Evolutionary conservation across 2,329 filamentous ascomycete genomes (phyloP).

Genomic region (Aspergillus sp.): DNA sequence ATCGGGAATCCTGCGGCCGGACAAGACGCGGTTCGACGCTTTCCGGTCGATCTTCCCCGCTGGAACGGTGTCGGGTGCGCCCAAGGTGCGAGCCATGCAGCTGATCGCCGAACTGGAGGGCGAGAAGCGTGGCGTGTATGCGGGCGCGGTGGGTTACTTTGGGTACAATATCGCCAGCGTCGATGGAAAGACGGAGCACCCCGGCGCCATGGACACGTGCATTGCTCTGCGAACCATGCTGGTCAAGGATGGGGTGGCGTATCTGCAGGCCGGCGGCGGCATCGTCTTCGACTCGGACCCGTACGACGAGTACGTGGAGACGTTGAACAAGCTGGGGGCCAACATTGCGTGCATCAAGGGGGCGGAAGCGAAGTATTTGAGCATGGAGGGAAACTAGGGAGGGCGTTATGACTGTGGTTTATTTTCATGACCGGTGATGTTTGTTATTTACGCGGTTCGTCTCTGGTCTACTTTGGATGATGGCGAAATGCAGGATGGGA

Average conservation of each 20-base stretch:
- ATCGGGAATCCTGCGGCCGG: slow-evolving; percentile 78
- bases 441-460: background rate
- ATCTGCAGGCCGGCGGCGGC: slow-evolving; percentile 81
- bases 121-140: slow-evolving; percentile 94
- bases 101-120: slow-evolving; percentile 89
- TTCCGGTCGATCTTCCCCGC: slow-evolving; percentile 96
- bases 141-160: slow-evolving; percentile 95
- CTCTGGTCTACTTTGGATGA: background rate
- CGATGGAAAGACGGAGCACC: slow-evolving; percentile 58
- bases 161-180: slow-evolving; percentile 73
- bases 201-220: slow-evolving; percentile 90
- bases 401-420: background rate
- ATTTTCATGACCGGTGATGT: too few relatives aligned
- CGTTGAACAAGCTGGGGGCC: slow-evolving; percentile 90
- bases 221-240: slow-evolving; percentile 88
- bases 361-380: slow-evolving; percentile 69
- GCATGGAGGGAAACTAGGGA: slow-evolving; percentile 29
- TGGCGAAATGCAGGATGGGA: too few relatives aligned
- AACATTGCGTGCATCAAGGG: slow-evolving; percentile 85
- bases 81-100: slow-evolving; percentile 96
- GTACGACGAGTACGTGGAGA: slow-evolving; percentile 91
- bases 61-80: slow-evolving; percentile 90
- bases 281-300: slow-evolving; percentile 93
- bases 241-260: slow-evolving; percentile 84
- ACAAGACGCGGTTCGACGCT: slow-evolving; percentile 87